Evolutionary conservation across 345 rosid genomes (phyloP), one percentile per base, ranked within the genome.

Genomic region (Eutrema heterophyllum): DNA sequence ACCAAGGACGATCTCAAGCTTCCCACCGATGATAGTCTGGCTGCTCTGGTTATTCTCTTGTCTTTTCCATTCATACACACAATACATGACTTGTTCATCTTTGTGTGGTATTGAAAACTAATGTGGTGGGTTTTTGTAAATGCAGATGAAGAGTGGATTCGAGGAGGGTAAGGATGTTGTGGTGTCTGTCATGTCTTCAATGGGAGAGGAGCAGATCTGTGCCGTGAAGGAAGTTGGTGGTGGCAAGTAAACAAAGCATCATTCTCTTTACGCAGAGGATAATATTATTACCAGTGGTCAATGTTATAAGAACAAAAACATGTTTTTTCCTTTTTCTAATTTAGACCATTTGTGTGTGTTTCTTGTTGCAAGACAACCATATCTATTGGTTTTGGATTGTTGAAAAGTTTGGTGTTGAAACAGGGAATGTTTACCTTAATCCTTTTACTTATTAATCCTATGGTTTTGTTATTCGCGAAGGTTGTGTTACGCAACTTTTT

Each of bases 151-250:
- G 90, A 83, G 80, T 50, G 94, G 94, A 68, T 85, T 86, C 64
- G 86, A 70, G 6, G 91, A 87, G 46, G 97, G 94, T 2, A 88
- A 85, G 71, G 94, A 90, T 76, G 86, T 91, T 44, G 90, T 89
- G 41, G 94, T 91, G 74, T 45, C 85, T 41, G 95, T 91, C 62
- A 89, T 88, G 97, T 86, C 86, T 72, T 78, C 97, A 44, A 91
- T 91, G 97, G 97, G 97, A 41, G 95, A 91, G 83, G 97, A 91
- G 87, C 97, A 88, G 86, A 88, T 91, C 74, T 83, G 88, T 74
- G 86, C 89, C 71, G 82, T 87, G 6, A 91, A 88, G 86, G 95
- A 90, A 76, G 83, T 90, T 80, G 97, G 94, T 61, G 80, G 76
- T 46, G 71, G 48, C 67, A 59, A 87, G 91, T 45, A 90, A 83